phyloP scores from a whole-genome alignment of 257 asterid genomes.

The Rehmannia glutinosa region DNA sequence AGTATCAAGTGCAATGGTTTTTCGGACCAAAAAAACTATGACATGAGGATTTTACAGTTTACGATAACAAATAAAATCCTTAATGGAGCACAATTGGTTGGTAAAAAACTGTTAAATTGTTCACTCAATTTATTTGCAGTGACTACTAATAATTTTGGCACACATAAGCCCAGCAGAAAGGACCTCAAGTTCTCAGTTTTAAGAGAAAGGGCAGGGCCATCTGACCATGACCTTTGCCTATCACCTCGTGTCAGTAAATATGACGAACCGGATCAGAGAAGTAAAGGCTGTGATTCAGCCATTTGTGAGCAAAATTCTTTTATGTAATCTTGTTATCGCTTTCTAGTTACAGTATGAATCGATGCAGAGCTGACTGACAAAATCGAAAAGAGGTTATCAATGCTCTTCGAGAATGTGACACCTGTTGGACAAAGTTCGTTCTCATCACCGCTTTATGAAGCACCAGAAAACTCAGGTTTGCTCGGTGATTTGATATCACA shows the following conservation, averaged over 20 bases:
- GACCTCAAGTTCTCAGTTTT: slow-evolving; percentile 26
- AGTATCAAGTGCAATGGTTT: background rate
- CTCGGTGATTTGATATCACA: slow-evolving; percentile 20
- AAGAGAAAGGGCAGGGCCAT: slow-evolving; percentile 32
- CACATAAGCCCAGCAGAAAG: slow-evolving; percentile 21
- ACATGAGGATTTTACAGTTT: background rate
- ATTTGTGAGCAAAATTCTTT: background rate
- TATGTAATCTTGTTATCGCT: slow-evolving; percentile 1
- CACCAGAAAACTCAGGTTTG: slow-evolving; percentile 39
- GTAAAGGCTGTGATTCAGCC: slow-evolving; percentile 26
- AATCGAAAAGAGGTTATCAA: slow-evolving; percentile 20
- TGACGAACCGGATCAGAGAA: slow-evolving; percentile 17
- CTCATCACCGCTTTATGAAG: slow-evolving; percentile 26
- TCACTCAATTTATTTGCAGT: slow-evolving; percentile 31
- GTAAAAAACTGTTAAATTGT: background rate
- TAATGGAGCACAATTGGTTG: background rate
- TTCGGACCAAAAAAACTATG: background rate
- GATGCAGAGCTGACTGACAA: slow-evolving; percentile 43
- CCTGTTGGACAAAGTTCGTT: slow-evolving; percentile 32
- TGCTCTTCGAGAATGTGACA: slow-evolving; percentile 29
- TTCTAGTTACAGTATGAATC: slow-evolving; percentile 14
- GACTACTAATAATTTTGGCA: slow-evolving; percentile 16
- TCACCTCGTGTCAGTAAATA: slow-evolving; percentile 32
- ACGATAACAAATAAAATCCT: background rate
- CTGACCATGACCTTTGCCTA: slow-evolving; percentile 22